Evolutionary conservation across 805 yeast species (phyloP), one percentile per base, ranked within the genome.

Genomic region (Sugiyamaella boreocaroliniensis): DNA sequence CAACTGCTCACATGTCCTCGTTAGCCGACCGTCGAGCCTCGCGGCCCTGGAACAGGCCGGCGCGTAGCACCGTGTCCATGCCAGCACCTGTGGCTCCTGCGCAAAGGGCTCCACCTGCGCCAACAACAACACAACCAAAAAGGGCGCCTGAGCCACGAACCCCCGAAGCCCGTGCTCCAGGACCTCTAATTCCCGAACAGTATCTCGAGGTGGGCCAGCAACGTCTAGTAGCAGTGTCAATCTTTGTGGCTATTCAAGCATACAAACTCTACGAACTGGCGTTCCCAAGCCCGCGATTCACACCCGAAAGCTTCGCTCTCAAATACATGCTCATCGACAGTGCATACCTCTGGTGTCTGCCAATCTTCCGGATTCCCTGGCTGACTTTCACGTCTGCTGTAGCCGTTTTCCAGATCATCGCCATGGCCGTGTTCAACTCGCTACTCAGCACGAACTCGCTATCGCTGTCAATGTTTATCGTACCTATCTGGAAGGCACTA

Each of bases 271-370:
- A 85, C 60, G 95, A 88, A 64, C 68, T 86, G 43, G 69, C 83
- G 34, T 65, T 81, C 19, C 68, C 48, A 8, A 29, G 50, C 18
- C 45, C 37, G 22, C 20, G 44, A 6, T 62, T 75, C 81, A 55
- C 74, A 79, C 63, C 72, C 79, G 68, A 73, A 76, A 16, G 49
- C 26, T 87, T 86, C 64, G 71, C 86, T 18, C 62, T 84, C 56
- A 88, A 89, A 64, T 90, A 87, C 64, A 72, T 83, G 53, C 63
- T 85, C 14, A 68, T 87, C 14, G 99, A 93, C 65, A 83, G 89
- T 5, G 58, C 80, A 20, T 83, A 82, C 60, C 63, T 89, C 20
- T 83, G 85, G 78, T 57, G 77, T n/a, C 71, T 89, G 43, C 95
- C 96, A 0, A 70, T 81, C 4, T 71, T 93, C 52, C 81, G 84